phyloP scores from a whole-genome alignment of 306 rosid species.

The Ceratonia siliqua region DNA sequence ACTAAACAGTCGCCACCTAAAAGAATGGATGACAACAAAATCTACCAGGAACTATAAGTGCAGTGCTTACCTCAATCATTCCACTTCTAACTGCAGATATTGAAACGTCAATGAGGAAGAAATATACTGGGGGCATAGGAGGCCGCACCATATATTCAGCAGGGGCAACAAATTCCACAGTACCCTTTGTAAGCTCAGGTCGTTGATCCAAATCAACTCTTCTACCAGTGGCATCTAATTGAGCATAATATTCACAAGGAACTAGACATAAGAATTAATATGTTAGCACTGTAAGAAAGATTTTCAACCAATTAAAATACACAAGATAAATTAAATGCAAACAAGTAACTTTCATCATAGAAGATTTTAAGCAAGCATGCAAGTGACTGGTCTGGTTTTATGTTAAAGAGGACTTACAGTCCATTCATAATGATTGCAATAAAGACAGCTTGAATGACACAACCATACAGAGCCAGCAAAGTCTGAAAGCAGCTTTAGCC shows the following conservation, averaged over 20 bases:
- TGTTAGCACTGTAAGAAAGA: constrained; percentile 22
- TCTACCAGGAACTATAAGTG: neutral
- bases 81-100: constrained; percentile 96
- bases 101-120: constrained; percentile 94
- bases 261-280: constrained; percentile 50
- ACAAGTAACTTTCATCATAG: constrained; percentile 20
- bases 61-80: constrained; percentile 78
- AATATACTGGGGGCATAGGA: constrained; percentile 96
- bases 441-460: constrained; percentile 9
- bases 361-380: constrained; percentile 7
- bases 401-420: constrained; percentile 6
- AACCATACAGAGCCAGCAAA: constrained; percentile 2
- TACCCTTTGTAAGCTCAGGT: constrained; percentile 83
- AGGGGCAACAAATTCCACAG: constrained; percentile 98
- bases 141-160: constrained; percentile 99
- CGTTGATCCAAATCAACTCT: constrained; percentile 87
- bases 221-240: constrained; percentile 86
- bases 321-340: neutral
- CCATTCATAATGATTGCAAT: constrained; percentile 16
- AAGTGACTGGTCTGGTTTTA: constrained; percentile 7
- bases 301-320: constrained; percentile 16
- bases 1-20: neutral
- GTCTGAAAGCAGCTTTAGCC: constrained; percentile 27
- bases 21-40: neutral
- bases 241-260: constrained; percentile 86